These are phyloP conservation scores for Oehlia diaphana DNA, from an alignment of 192 early-diverging fungal species.

Conservation along the genomic window DNA sequence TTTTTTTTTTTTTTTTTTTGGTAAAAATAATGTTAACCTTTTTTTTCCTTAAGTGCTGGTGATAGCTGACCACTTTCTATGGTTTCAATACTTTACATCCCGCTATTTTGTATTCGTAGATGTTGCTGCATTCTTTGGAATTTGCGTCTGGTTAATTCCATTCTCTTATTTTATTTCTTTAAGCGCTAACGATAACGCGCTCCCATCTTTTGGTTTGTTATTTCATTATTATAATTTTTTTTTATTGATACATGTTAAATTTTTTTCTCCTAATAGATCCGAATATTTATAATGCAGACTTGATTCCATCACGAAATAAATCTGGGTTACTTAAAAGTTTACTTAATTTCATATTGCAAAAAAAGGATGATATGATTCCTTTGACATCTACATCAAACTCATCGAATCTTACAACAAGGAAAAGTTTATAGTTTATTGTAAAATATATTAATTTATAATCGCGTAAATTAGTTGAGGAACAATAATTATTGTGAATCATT, in stretches of 20 bases:
- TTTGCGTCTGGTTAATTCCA: slow-evolving; percentile 93
- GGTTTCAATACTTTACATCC: slow-evolving; percentile 89
- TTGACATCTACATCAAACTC: not conserved
- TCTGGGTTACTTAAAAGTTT: slow-evolving; percentile 21
- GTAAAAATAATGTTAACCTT: not conserved
- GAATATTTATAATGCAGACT: slow-evolving; percentile 13
- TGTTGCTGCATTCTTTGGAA: slow-evolving; percentile 89
- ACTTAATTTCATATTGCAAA: slow-evolving; percentile 25
- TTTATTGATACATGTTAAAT: not conserved
- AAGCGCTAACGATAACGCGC: slow-evolving; percentile 84
- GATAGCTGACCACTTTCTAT: slow-evolving; percentile 87
- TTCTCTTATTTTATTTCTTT: slow-evolving; percentile 91
- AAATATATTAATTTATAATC: not conserved
- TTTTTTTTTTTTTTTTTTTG: not conserved
- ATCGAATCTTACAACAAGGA: not conserved
- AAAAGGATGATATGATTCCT: slow-evolving; percentile 26
- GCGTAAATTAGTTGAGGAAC: not conserved
- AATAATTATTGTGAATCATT: not conserved
- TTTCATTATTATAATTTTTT: not conserved
- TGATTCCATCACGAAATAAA: slow-evolving; percentile 12
- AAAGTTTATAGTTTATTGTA: not conserved
- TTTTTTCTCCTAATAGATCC: slow-evolving; percentile 14
- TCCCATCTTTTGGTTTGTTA: slow-evolving; percentile 60
- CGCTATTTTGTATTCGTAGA: slow-evolving; percentile 73
- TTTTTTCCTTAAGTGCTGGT: slow-evolving; percentile 56